Percentiles rank a stretch among this genome's conserved stretches.
Evolutionary conservation across 768 basidiomycete species (phyloP).

Genomic region (Lactarius quietus): DNA sequence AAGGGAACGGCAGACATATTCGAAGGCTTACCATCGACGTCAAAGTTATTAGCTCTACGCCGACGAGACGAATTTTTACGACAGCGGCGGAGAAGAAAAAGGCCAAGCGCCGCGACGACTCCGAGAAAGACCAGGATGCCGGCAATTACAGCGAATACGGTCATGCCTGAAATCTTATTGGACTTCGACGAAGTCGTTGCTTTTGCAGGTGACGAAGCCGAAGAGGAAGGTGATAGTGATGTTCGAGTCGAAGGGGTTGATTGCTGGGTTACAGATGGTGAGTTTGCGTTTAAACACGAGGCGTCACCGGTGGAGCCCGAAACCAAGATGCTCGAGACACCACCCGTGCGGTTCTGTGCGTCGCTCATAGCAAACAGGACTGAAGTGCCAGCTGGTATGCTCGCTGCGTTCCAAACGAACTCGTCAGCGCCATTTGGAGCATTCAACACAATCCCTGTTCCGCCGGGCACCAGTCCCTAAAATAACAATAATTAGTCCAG

Average conservation of each 20-base stretch:
- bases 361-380: slow-evolving; percentile 58
- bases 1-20: not conserved
- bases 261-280: slow-evolving; percentile 49
- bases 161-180: not conserved
- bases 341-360: slow-evolving; percentile 49
- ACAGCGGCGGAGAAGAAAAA: slow-evolving; percentile 1
- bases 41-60: not conserved
- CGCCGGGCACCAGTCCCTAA: slow-evolving; percentile 63
- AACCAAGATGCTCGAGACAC: slow-evolving; percentile 49
- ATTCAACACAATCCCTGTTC: slow-evolving; percentile 45
- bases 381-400: slow-evolving; percentile 55
- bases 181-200: not conserved
- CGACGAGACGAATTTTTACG: not conserved
- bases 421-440: slow-evolving; percentile 40
- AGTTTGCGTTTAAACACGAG: slow-evolving; percentile 49
- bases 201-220: not conserved
- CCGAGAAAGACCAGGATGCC: not conserved
- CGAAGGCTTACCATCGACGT: not conserved
- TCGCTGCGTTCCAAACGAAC: slow-evolving; percentile 50
- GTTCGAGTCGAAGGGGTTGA: slow-evolving; percentile 27
- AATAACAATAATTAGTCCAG: slow-evolving; percentile 7
- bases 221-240: not conserved
- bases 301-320: slow-evolving; percentile 47
- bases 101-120: not conserved
- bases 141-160: not conserved